Evolutionary conservation across 192 early-diverging fungal species (phyloP), one percentile per base, ranked within the genome.

Genomic region (Coemansia sp.): DNA sequence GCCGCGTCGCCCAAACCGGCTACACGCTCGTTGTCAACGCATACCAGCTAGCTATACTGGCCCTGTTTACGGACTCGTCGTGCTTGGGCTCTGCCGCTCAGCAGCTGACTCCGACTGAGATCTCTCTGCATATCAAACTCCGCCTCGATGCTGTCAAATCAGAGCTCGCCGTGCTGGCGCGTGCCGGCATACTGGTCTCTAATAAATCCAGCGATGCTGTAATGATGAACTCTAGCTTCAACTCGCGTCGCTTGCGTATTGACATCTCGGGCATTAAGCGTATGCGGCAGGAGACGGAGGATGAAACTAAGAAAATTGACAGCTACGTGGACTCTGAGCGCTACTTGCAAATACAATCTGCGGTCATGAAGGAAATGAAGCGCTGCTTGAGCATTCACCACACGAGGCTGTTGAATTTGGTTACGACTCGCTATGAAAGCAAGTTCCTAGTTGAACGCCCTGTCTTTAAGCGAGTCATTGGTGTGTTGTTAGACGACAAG

Each of bases 31-130:
- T 88, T 71, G 86, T 90, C 4, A 93, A 91, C n/a, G 88, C 89
- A 0, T 96, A 89, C 72, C 95, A 98, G 76, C 93, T 96, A 89
- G 92, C 90, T 20, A 88, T 98, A 10, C 85, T 98, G 27, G 76
- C 92, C 29, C 89, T 93, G 71, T 98, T 91, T 79, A 96, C 95
- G 61, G 69, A 58, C 1, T 2, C 30, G 2, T 37, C 40, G 13
- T 47, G 62, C 4, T 52, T 52, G 2, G 69, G 81, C 5, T 94
- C 90, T 74, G 50, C 35, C 24, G 15, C 62, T 18, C 52, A 30
- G 27, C 52, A 55, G 13, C 13, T 69, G 30, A 86, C 89, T 1
- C 89, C 84, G 39, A 86, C 88, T 50, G 90, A 93, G 32, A 82
- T 97, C 0, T 55, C 52, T 16, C 13, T 3, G 13, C 10, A 27